Base-by-base conservation (phyloP, 2,329 filamentous ascomycete species). In the Apiospora saccharicola region DNA sequence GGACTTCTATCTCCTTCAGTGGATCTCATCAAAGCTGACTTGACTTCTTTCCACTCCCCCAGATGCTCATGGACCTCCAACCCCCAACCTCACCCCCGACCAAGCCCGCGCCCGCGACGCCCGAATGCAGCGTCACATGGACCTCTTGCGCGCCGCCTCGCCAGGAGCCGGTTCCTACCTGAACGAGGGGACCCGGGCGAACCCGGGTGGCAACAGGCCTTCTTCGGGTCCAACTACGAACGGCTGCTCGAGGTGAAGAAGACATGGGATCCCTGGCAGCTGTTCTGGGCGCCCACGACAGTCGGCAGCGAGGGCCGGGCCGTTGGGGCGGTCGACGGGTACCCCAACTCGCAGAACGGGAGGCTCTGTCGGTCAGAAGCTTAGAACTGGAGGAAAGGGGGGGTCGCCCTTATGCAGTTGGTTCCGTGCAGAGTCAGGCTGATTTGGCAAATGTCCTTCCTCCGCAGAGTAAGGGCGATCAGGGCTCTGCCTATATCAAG, bases 241-340 rank as follows among this genome's bases (percentile, higher is more conserved):
- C 77, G 74, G 53, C 76, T 88, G 61, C 73, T 82, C 30, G 46
- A 70, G 4, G 81, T 90, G 24, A 90, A 90, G 82, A 76, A 82
- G 69, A 82, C 79, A 57, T 86, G 83, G 76, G 89, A 89, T 77
- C 81, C 85, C 0, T 74, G 80, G 30, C 78, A 79, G 2, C 71
- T 90, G 19, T 89, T 87, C 57, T 64, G 57, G 57, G 57, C 57
- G 30, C 57, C 57, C 64, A 82, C 81, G 3, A 85, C 80, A 14
- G 87, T 90, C 30, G 88, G 87, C 0, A 88, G 85, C 72, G 86
- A 89, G 70, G 80, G 78, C 6, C 90, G 87, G 87, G 77, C 78
- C 26, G 83, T 84, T 8, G 71, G 73, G 34, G 75, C 75, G 13
- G 78, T 78, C 70, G 80, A 78, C 71, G 78, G 73, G 13, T 49